Evolutionary conservation across 1,284 basidiomycete genomes (phyloP), one percentile per base, ranked within the genome.

Genomic region (Apiotrichum brassicae): DNA sequence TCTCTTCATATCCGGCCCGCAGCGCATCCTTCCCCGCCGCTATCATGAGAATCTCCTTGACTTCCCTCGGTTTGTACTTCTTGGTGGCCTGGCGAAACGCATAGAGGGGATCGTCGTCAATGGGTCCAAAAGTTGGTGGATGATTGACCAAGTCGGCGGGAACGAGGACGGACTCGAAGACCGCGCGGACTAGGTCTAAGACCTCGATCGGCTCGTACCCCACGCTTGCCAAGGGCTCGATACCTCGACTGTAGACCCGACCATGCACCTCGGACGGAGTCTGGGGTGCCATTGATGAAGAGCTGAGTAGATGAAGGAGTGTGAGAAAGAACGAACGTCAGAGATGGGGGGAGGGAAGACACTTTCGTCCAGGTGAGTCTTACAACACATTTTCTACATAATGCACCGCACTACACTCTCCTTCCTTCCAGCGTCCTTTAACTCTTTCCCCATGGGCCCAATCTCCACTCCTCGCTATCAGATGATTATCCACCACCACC

Each of bases 401-500:
- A n/a, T n/a, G n/a, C n/a, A n/a, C n/a, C n/a, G n/a, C n/a, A n/a
- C n/a, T n/a, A n/a, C n/a, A n/a, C n/a, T n/a, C n/a, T n/a, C n/a
- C n/a, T n/a, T n/a, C n/a, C n/a, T n/a, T n/a, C n/a, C n/a, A n/a
- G n/a, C n/a, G n/a, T n/a, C n/a, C n/a, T n/a, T n/a, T n/a, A n/a
- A n/a, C n/a, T n/a, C n/a, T n/a, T n/a, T n/a, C n/a, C n/a, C n/a
- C n/a, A n/a, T n/a, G n/a, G n/a, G n/a, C n/a, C n/a, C n/a, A n/a
- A n/a, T n/a, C 14, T 30, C 28, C 28, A 30, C 28, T 30, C 5
- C 14, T 3, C 14, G 28, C 5, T 30, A 14, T 30, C 28, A 30
- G n/a, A n/a, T 14, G 9, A 14, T 5, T 9, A 30, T 30, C 28
- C 28, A 30, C 28, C 28, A 30, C 33, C 33, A 16, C 84, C 83